Evolutionary conservation across 805 yeast species (phyloP).

Genomic region (Ogataea wickerhamii): DNA sequence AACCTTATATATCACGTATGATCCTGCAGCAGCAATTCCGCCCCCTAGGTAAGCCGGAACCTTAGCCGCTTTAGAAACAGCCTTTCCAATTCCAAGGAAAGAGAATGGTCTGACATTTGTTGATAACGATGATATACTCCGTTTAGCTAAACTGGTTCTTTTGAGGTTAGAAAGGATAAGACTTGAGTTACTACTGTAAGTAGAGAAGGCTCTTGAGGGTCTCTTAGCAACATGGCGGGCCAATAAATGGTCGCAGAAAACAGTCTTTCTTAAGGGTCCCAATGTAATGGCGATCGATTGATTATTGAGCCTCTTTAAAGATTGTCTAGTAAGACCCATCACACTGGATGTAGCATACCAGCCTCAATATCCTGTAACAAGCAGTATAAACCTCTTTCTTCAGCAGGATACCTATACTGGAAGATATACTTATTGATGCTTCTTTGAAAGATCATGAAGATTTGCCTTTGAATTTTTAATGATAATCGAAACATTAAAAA

Average conservation of each 20-base stretch:
- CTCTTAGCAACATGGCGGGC: neutral
- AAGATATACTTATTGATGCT: too few species aligned
- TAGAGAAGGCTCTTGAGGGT: conserved; percentile 1
- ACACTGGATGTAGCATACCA: neutral
- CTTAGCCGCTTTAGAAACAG: conserved; percentile 51
- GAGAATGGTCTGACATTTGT: conserved; percentile 24
- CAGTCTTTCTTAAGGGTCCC: neutral
- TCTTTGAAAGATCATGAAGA: too few species aligned
- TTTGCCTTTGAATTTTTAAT: too few species aligned
- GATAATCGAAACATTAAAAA: too few species aligned
- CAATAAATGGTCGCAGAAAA: neutral
- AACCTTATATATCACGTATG: conserved; percentile 86
- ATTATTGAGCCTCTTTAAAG: neutral
- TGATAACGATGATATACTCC: conserved; percentile 4
- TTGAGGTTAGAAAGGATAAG: conserved; percentile 6
- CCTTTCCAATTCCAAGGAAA: conserved; percentile 44
- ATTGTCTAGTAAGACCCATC: neutral
- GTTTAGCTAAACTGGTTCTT: conserved; percentile 1
- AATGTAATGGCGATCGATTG: neutral
- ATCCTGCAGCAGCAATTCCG: conserved; percentile 90
- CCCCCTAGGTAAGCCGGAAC: conserved; percentile 86
- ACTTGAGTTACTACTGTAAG: conserved; percentile 1
- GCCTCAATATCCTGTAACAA: neutral
- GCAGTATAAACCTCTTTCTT: too few species aligned
- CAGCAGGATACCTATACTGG: too few species aligned